phyloP scores from a whole-genome alignment of 768 basidiomycete genomes.

The Hygrocybe coccinea region DNA sequence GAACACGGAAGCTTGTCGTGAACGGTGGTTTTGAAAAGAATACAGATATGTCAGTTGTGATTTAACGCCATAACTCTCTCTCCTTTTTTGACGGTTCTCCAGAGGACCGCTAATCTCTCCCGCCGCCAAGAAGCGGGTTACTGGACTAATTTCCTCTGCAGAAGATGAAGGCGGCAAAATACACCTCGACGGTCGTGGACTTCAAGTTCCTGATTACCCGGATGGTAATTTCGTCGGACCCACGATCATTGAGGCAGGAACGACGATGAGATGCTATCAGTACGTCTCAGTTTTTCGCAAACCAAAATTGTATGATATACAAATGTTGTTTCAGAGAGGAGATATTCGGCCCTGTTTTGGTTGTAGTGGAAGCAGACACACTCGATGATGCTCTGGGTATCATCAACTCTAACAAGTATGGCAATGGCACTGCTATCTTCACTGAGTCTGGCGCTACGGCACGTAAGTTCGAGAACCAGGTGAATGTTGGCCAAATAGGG shows the following conservation, averaged over 20 bases:
- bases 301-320: slow-evolving; percentile 2
- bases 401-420: slow-evolving; percentile 86
- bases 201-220: slow-evolving; percentile 67
- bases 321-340: slow-evolving; percentile 57
- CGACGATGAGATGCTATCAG: slow-evolving; percentile 85
- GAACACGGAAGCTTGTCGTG: slow-evolving; percentile 74
- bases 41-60: slow-evolving; percentile 62
- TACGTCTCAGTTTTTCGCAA: slow-evolving; percentile 31
- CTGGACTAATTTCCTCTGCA: slow-evolving; percentile 66
- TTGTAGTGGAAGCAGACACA: slow-evolving; percentile 71
- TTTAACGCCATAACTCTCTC: neutral
- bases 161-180: slow-evolving; percentile 81
- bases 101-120: slow-evolving; percentile 83
- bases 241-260: slow-evolving; percentile 79
- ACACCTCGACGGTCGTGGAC: slow-evolving; percentile 76
- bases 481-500: slow-evolving; percentile 90
- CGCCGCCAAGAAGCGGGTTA: slow-evolving; percentile 72
- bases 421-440: slow-evolving; percentile 94
- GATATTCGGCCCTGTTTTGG: slow-evolving; percentile 90
- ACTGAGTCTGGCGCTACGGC: slow-evolving; percentile 95
- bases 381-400: slow-evolving; percentile 87
- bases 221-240: slow-evolving; percentile 94
- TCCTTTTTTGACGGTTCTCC: slow-evolving; percentile 5
- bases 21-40: slow-evolving; percentile 86
- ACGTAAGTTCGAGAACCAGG: slow-evolving; percentile 81